Evolutionary conservation across 371 early-diverging fungal species (phyloP).

Genomic region (Vittaforma corneae): DNA sequence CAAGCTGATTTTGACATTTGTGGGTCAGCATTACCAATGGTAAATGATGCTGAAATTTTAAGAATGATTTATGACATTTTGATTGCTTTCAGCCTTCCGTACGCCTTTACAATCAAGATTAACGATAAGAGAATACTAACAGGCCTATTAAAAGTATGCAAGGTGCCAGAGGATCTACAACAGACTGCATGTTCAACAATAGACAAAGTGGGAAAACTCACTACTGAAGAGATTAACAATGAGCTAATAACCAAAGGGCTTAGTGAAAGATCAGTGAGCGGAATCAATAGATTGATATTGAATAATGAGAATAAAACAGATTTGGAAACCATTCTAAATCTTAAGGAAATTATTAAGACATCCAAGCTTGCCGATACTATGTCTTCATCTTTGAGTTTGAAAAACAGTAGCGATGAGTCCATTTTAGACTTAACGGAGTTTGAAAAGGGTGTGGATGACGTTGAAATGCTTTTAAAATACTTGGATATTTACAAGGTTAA

Average conservation of each 20-base stretch:
- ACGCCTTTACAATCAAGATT: constrained; percentile 71
- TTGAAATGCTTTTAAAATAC: constrained; percentile 72
- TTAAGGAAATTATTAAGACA: too few relatives aligned
- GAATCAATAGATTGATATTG: constrained; percentile 61
- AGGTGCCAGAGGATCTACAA: constrained; percentile 73
- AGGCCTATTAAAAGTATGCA: constrained; percentile 81
- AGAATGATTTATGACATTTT: constrained; percentile 69
- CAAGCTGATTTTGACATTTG: constrained; percentile 99
- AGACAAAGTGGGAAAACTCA: constrained; percentile 86
- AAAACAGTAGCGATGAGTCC: constrained; percentile 55
- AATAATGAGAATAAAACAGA: constrained; percentile 77
- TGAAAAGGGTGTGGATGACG: constrained; percentile 71
- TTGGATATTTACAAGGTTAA: constrained; percentile 67
- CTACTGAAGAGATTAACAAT: constrained; percentile 32
- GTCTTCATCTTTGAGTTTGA: constrained; percentile 8
- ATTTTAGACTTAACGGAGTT: constrained; percentile 59
- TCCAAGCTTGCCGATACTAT: constrained; percentile 63
- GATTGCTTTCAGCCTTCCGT: constrained; percentile 62
- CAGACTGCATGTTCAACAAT: constrained; percentile 85
- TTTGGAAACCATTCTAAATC: constrained; percentile 63
- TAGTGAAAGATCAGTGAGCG: constrained; percentile 61
- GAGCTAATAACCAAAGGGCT: constrained; percentile 56
- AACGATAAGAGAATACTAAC: constrained; percentile 90
- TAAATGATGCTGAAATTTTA: constrained; percentile 85
- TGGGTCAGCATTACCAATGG: constrained; percentile 80